Base-by-base conservation (phyloP, 2,329 filamentous ascomycete genomes). In the Pestalotiopsis sp. region DNA sequence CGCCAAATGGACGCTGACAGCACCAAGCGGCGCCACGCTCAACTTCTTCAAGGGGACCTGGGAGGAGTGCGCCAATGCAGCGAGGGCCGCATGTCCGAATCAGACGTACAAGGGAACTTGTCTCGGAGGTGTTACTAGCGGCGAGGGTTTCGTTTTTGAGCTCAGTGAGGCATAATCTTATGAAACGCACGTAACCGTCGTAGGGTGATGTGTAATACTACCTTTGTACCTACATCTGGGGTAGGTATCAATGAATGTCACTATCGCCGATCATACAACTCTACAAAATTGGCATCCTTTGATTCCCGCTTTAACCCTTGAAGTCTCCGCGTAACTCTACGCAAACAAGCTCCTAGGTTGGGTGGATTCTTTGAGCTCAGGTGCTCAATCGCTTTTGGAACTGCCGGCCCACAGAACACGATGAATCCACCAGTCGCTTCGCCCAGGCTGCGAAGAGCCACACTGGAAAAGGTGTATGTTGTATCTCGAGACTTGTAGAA, bases 341-440 rank as follows among this genome's bases (percentile, higher is more conserved):
- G 30, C 30, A 9, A 35, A 9, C 30, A 35, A 35, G 30, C 30
- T 35, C 30, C 30, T 35, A 35, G 7, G 30, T 35, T 7, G 30
- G 30, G 30, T 35, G 30, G 30, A 9, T 35, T 35, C 30, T 35
- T 35, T 35, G 30, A 35, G 30, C 30, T 35, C 7, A 35, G 30
- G 30, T 35, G 30, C 30, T 35, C 30, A 22, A 81, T 67, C 26
- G 82, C 73, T 68, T 80, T 82, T 2, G 81, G 79, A 0, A 81
- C 69, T 44, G 76, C 79, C 3, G 81, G 80, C 55, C 81, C 69
- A 63, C 78, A 76, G 52, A 79, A 68, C 58, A 83, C 78, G 68
- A 83, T 79, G 72, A 84, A 83, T 7, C 78, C 82, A 64, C 80
- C 81, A 2, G 81, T 81, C 77, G 81, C 82, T 68, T 84, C 82